Percentiles rank a stretch among this genome's conserved stretches.
These are phyloP conservation scores for Nakaseomyces kungkrabaensis DNA, from an alignment of 1,139 yeast genomes.

Conservation along the genomic window DNA sequence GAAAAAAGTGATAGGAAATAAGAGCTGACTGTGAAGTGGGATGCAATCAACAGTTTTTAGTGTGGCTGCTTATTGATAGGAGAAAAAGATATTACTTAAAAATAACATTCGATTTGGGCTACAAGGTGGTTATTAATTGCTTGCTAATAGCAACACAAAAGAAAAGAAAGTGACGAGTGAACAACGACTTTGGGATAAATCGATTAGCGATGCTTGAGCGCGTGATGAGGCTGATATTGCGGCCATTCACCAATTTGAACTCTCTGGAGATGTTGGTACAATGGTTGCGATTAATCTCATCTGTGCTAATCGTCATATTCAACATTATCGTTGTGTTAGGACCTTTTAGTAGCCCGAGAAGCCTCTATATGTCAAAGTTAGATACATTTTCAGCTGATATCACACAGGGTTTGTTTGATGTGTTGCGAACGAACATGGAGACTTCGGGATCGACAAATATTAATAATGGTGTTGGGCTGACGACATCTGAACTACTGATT, in stretches of 20 bases:
- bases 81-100: too few relatives aligned
- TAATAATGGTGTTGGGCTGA: slow-evolving; percentile 27
- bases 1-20: too few relatives aligned
- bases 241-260: slow-evolving; percentile 19
- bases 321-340: slow-evolving; percentile 17
- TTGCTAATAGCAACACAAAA: too few relatives aligned
- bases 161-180: background rate
- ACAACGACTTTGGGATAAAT: too few relatives aligned
- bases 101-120: too few relatives aligned
- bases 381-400: slow-evolving; percentile 21
- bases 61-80: too few relatives aligned
- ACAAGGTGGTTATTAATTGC: too few relatives aligned
- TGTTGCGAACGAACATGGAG: slow-evolving; percentile 18
- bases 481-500: slow-evolving; percentile 25
- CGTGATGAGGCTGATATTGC: background rate
- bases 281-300: slow-evolving; percentile 15
- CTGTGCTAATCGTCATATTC: slow-evolving; percentile 14
- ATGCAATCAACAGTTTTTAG: too few relatives aligned
- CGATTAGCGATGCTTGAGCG: background rate
- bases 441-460: slow-evolving; percentile 14
- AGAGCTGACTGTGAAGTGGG: too few relatives aligned
- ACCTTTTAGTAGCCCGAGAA: slow-evolving; percentile 15
- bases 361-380: slow-evolving; percentile 17
- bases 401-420: slow-evolving; percentile 21
- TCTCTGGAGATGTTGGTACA: slow-evolving; percentile 19